These are phyloP conservation scores for Aegilops bicornis DNA, from an alignment of 176 grass and related monocot species.

Conservation along the genomic window DNA sequence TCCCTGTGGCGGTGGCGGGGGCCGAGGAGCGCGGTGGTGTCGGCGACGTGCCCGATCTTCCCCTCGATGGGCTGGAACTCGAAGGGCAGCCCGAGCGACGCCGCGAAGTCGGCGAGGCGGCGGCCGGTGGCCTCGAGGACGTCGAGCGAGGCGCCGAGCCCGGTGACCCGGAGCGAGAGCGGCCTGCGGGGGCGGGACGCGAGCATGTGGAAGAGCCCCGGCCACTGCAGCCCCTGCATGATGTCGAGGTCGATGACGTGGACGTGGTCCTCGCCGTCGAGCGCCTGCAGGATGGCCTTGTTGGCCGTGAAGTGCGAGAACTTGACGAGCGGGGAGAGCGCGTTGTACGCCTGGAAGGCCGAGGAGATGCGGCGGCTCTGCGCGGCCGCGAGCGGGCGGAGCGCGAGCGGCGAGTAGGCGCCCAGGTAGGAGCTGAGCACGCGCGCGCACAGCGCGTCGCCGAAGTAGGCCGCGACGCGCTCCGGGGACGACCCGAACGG, in stretches of 20 bases:
- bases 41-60: slow-evolving; percentile 69
- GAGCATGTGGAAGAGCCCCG: slow-evolving; percentile 84
- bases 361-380: slow-evolving; percentile 54
- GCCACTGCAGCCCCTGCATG: slow-evolving; percentile 97
- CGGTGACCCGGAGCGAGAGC: slow-evolving; percentile 72
- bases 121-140: slow-evolving; percentile 71
- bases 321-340: slow-evolving; percentile 82
- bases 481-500: slow-evolving; percentile 82
- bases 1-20: slow-evolving; percentile 41
- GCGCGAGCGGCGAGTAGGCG: slow-evolving; percentile 58
- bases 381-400: slow-evolving; percentile 26
- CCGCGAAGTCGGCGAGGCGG: slow-evolving; percentile 76
- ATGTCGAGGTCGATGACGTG: slow-evolving; percentile 90
- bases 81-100: slow-evolving; percentile 58
- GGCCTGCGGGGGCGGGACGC: slow-evolving; percentile 57
- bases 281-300: slow-evolving; percentile 83
- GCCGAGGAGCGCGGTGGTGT: slow-evolving; percentile 37
- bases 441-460: slow-evolving; percentile 70
- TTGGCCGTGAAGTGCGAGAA: slow-evolving; percentile 98
- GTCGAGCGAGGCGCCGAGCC: slow-evolving; percentile 76
- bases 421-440: slow-evolving; percentile 82
- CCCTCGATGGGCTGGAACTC: slow-evolving; percentile 76
- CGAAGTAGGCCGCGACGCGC: slow-evolving; percentile 88
- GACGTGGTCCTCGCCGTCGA: slow-evolving; percentile 60
- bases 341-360: slow-evolving; percentile 79